A percentile compares a stretch with the other conserved stretches of the same genome.
These are phyloP conservation scores for Marasmius fiardii DNA, from an alignment of 1,284 basidiomycete species.

Conservation along the genomic window DNA sequence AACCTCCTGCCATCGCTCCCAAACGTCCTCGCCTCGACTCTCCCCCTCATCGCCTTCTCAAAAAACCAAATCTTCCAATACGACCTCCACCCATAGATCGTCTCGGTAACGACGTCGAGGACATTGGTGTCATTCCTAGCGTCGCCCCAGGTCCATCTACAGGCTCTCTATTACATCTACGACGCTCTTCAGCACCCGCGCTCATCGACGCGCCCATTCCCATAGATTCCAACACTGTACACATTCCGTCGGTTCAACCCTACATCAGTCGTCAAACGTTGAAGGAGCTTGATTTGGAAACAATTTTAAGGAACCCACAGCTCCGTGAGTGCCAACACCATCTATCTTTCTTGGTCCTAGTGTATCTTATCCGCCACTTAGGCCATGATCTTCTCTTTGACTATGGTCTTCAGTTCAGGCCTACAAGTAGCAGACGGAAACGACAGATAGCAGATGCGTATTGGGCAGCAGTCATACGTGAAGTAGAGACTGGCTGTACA, in stretches of 20 bases:
- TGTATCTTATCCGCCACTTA: slow-evolving; percentile 24
- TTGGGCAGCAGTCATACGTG: slow-evolving; percentile 79
- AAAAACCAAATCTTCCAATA: slow-evolving; percentile 17
- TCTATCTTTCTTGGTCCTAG: slow-evolving; percentile 14
- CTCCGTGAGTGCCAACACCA: slow-evolving; percentile 58
- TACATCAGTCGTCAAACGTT: slow-evolving; percentile 83
- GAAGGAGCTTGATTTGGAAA: slow-evolving; percentile 81
- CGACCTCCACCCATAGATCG: slow-evolving; percentile 30
- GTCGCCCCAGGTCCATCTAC: slow-evolving; percentile 44
- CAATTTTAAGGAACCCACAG: slow-evolving; percentile 86
- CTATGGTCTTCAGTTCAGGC: slow-evolving; percentile 69
- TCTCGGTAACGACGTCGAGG: slow-evolving; percentile 45
- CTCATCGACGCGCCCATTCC: slow-evolving; percentile 31
- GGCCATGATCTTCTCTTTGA: slow-evolving; percentile 93
- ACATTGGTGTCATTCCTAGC: slow-evolving; percentile 46
- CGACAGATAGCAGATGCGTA: slow-evolving; percentile 77
- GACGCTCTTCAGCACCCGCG: slow-evolving; percentile 18
- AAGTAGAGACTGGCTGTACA: slow-evolving; percentile 81
- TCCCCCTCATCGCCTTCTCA: slow-evolving; percentile 6
- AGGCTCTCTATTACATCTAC: slow-evolving; percentile 34
- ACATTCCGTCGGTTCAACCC: slow-evolving; percentile 69
- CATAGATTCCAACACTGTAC: slow-evolving; percentile 52
- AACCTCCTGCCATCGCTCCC: slow-evolving; percentile 23
- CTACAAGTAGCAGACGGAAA: slow-evolving; percentile 69
- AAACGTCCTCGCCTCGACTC: slow-evolving; percentile 35